Conservation (phyloP, 768 basidiomycete species). For the Leccinum disarticulatum region DNA sequence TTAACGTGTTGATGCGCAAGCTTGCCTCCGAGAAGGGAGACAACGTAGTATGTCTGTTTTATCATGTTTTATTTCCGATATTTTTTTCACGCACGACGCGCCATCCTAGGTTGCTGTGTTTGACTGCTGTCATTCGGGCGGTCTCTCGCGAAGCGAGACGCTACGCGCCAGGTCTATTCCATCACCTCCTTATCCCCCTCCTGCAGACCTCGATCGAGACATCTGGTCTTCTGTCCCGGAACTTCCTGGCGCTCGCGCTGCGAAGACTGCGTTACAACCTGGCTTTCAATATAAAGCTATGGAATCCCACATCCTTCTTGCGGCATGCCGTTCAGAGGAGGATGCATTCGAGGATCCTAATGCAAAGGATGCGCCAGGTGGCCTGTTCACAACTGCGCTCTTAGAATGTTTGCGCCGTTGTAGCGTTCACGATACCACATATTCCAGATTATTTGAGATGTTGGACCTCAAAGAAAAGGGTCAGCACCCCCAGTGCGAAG, state of each 20-base stretch:
- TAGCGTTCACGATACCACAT: slow-evolving; percentile 16
- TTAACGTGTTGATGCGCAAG: slow-evolving; percentile 12
- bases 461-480: slow-evolving; percentile 3
- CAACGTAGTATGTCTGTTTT: slow-evolving; percentile 15
- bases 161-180: slow-evolving; percentile 11
- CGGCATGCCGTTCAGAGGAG: slow-evolving; percentile 21
- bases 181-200: slow-evolving; percentile 11
- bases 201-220: slow-evolving; percentile 14
- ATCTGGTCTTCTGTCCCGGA: slow-evolving; percentile 7
- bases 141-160: slow-evolving; percentile 10
- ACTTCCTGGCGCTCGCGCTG: slow-evolving; percentile 7
- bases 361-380: slow-evolving; percentile 8
- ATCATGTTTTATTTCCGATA: too few species aligned
- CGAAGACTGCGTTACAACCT: slow-evolving; percentile 1
- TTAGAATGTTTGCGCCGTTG: slow-evolving; percentile 10
- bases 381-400: slow-evolving; percentile 22
- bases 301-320: slow-evolving; percentile 22
- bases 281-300: slow-evolving; percentile 20
- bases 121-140: slow-evolving; percentile 24
- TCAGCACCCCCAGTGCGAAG: slow-evolving; percentile 24
- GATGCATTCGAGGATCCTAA: slow-evolving; percentile 12
- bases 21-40: slow-evolving; percentile 21
- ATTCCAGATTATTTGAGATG: slow-evolving; percentile 11
- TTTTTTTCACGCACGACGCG: not conserved
- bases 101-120: slow-evolving; percentile 15